Conservation (phyloP, 345 rosid genomes). For the Stellera chamaejasme region DNA sequence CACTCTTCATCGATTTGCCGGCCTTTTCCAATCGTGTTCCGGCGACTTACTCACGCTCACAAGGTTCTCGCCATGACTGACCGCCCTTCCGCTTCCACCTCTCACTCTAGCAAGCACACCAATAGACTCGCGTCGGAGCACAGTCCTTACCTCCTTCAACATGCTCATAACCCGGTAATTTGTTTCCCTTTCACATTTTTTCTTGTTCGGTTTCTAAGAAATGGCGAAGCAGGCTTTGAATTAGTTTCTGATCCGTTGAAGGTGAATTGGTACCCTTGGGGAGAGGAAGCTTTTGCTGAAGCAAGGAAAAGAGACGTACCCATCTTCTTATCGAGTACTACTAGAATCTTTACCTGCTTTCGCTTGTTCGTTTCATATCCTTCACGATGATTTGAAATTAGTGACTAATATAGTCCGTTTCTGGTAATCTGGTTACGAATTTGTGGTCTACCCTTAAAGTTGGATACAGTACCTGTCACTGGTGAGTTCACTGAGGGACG, state of each 20-base stretch:
- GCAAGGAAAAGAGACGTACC: conserved; percentile 79
- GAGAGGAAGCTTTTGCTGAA: conserved; percentile 83
- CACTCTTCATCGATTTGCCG: conserved; percentile 12
- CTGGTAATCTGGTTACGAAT: conserved; percentile 21
- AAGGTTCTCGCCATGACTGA: conserved; percentile 42
- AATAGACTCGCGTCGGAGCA: conserved; percentile 80
- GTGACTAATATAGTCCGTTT: conserved; percentile 4
- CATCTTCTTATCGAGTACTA: conserved; percentile 79
- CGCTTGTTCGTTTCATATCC: background rate
- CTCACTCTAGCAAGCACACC: conserved; percentile 33
- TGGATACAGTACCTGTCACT: conserved; percentile 98
- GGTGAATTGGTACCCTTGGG: conserved; percentile 97
- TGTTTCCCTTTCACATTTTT: background rate
- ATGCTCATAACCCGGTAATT: conserved; percentile 79
- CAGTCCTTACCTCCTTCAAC: conserved; percentile 89
- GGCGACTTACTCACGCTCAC: conserved; percentile 24
- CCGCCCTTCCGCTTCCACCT: conserved; percentile 19
- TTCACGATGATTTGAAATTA: conserved; percentile 3
- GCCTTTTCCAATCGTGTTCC: conserved; percentile 20
- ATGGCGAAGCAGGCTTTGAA: too few species aligned
- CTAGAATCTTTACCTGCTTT: conserved; percentile 4
- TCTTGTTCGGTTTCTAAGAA: background rate
- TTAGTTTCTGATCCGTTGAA: conserved; percentile 13
- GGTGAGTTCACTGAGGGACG: conserved; percentile 40
- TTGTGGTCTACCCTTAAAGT: conserved; percentile 42